Evolutionary conservation across 495 filamentous ascomycete species (phyloP).

Genomic region (Penicillium paxilli): DNA sequence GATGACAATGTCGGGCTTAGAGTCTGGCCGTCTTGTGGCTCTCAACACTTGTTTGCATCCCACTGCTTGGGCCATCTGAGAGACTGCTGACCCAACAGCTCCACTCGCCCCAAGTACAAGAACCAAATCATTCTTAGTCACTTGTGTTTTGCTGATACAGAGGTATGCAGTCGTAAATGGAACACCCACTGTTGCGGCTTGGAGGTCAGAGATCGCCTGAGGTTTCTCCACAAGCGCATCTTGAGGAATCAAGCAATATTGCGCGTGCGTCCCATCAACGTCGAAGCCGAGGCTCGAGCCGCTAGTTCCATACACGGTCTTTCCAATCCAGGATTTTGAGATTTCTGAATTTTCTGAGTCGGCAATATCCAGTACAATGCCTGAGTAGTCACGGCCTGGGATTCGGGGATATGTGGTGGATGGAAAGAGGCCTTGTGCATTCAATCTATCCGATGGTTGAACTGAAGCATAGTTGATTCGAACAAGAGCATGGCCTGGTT

Average conservation of each 20-base stretch:
- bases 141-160: constrained; percentile 11
- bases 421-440: constrained; percentile 36
- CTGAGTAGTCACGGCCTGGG: constrained; percentile 38
- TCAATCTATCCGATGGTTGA: constrained; percentile 44
- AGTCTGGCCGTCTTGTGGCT: constrained; percentile 9
- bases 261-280: constrained; percentile 14
- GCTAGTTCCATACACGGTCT: constrained; percentile 20
- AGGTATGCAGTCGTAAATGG: constrained; percentile 20
- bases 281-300: constrained; percentile 18
- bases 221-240: constrained; percentile 19
- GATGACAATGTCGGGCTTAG: constrained; percentile 11
- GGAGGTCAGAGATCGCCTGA: constrained; percentile 2
- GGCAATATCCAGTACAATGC: constrained; percentile 12
- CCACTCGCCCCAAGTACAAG: constrained; percentile 20
- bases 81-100: constrained; percentile 17
- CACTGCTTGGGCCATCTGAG: constrained; percentile 18
- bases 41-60: constrained; percentile 19
- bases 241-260: constrained; percentile 16
- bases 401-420: constrained; percentile 39
- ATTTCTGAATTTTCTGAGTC: neutral
- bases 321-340: constrained; percentile 18
- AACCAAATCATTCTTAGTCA: constrained; percentile 8
- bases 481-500: constrained; percentile 17
- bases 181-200: constrained; percentile 21
- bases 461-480: constrained; percentile 24